A percentile compares a stretch with the other conserved stretches of the same genome.
These are phyloP conservation scores for Talaromyces sp. DNA, from an alignment of 2,329 filamentous ascomycete genomes.

Conservation along the genomic window DNA sequence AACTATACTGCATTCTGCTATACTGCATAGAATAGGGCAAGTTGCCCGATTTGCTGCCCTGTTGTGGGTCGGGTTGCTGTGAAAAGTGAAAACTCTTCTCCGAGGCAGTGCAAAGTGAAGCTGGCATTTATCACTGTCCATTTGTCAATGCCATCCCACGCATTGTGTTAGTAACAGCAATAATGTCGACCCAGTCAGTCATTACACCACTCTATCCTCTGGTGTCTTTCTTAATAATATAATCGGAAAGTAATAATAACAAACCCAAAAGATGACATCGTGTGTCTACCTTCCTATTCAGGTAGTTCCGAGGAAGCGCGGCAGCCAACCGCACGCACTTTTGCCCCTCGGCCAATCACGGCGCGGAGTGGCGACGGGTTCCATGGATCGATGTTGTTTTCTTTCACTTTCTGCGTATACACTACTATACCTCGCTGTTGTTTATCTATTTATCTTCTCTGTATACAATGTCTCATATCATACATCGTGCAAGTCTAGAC, in stretches of 20 bases:
- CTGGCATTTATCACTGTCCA: no score
- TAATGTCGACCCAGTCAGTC: no score
- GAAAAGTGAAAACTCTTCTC: neutral
- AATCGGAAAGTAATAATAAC: neutral
- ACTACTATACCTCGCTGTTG: neutral
- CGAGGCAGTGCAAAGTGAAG: no score
- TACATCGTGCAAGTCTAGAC: neutral
- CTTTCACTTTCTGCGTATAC: no score
- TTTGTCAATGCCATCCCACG: neutral
- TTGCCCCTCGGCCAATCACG: neutral
- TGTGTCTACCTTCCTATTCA: neutral
- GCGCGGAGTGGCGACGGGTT: neutral
- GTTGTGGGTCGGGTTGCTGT: neutral
- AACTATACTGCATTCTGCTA: no score
- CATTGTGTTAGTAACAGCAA: neutral
- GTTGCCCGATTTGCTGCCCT: neutral
- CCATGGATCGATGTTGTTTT: neutral
- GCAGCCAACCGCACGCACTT: neutral
- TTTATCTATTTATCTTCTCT: neutral
- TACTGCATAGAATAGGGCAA: no score
- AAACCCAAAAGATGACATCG: neutral
- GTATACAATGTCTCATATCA: neutral
- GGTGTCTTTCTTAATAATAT: neutral
- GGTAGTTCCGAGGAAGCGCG: neutral
- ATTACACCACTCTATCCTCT: no score